phyloP scores from a whole-genome alignment of 129 eudicot species.

The Logfia minima region DNA sequence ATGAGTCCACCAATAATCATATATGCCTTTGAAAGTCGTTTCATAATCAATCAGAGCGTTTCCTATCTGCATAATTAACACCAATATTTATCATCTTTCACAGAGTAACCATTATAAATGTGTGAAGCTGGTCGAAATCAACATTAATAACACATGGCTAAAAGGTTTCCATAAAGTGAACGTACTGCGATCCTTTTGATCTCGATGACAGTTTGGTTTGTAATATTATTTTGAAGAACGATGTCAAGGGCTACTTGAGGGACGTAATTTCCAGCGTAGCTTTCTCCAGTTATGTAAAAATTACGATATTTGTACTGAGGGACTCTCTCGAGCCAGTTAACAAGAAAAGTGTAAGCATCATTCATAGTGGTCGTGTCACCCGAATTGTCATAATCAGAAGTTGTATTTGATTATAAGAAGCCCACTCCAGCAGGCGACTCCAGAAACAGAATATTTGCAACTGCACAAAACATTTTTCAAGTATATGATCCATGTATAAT shows the following conservation, averaged over 20 bases:
- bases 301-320: conserved; percentile 44
- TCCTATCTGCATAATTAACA: background rate
- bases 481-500: background rate
- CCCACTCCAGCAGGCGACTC: background rate
- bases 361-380: background rate
- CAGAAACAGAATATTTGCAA: background rate
- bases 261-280: conserved; percentile 51
- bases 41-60: background rate
- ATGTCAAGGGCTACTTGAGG: conserved; percentile 49
- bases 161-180: background rate
- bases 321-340: conserved; percentile 52
- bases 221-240: conserved; percentile 33
- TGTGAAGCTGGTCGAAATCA: background rate
- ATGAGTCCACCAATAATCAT: background rate
- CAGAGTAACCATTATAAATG: background rate
- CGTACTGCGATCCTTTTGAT: conserved; percentile 50
- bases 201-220: conserved; percentile 40
- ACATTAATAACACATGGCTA: too few relatives aligned
- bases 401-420: background rate
- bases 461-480: background rate
- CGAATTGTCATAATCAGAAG: background rate
- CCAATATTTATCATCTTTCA: background rate
- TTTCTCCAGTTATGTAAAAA: conserved; percentile 45
- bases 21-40: background rate
- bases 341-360: conserved; percentile 41